Conservation (phyloP, 768 basidiomycete species). For the Lactarius vividus region DNA sequence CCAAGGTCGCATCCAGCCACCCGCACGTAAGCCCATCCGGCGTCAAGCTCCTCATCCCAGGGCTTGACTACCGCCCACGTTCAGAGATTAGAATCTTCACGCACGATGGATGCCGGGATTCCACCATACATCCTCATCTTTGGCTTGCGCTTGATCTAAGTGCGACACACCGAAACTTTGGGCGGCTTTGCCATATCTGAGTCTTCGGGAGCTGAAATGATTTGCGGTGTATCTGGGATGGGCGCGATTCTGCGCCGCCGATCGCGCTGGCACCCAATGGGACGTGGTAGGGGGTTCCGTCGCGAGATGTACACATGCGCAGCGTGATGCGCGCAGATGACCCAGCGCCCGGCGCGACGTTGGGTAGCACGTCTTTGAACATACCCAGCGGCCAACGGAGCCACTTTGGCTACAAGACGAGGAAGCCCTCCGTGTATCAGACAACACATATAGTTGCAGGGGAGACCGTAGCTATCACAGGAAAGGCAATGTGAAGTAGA, state of each 20-base stretch:
- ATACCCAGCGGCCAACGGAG: constrained; percentile 46
- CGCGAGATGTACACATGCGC: constrained; percentile 81
- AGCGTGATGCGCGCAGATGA: constrained; percentile 72
- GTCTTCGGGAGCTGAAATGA: constrained; percentile 63
- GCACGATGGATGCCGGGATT: constrained; percentile 56
- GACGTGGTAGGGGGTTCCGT: constrained; percentile 46
- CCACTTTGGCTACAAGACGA: too few species aligned
- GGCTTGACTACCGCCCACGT: too few species aligned
- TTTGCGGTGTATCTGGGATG: constrained; percentile 88
- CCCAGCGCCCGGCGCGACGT: constrained; percentile 40
- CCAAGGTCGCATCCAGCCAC: too few species aligned
- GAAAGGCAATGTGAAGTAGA: too few species aligned
- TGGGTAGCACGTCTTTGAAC: constrained; percentile 71
- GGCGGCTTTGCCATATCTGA: constrained; percentile 69
- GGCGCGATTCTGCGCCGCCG: constrained; percentile 41
- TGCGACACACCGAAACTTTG: constrained; percentile 75
- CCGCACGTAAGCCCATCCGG: too few species aligned
- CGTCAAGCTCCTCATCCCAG: too few species aligned
- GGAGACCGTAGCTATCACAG: too few species aligned
- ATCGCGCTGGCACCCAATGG: constrained; percentile 45
- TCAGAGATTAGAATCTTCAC: too few species aligned
- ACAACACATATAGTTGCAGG: too few species aligned
- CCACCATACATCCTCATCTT: constrained; percentile 86
- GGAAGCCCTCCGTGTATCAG: too few species aligned
- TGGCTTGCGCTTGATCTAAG: constrained; percentile 85